Conservation (phyloP, 148 eudicot genomes). For the Pharnaceum exiguum region DNA sequence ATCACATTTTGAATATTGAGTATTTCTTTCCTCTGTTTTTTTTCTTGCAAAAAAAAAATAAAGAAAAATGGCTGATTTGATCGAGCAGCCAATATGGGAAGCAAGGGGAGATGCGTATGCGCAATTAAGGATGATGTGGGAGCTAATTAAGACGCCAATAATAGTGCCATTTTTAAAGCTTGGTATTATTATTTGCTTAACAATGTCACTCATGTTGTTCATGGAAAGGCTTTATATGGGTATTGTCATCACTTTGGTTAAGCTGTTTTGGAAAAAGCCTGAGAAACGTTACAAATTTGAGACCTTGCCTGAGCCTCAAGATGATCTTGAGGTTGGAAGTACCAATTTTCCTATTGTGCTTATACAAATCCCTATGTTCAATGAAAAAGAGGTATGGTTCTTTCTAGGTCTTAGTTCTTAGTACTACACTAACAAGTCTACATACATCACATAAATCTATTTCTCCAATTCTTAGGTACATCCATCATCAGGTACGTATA, state of each 20-base stretch:
- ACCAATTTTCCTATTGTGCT: slow-evolving; percentile 53
- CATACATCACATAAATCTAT: too few species aligned
- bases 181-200: slow-evolving; percentile 43
- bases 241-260: slow-evolving; percentile 61
- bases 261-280: slow-evolving; percentile 74
- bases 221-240: slow-evolving; percentile 88
- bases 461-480: too few species aligned
- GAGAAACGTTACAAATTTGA: slow-evolving; percentile 66
- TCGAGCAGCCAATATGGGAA: slow-evolving; percentile 43
- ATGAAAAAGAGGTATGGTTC: slow-evolving; percentile 64
- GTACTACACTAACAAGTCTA: too few species aligned
- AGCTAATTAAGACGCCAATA: slow-evolving; percentile 50
- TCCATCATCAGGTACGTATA: too few species aligned
- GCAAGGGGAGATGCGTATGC: slow-evolving; percentile 47
- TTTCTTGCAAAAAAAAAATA: background rate
- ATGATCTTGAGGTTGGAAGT: slow-evolving; percentile 55
- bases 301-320: slow-evolving; percentile 32
- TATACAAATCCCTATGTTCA: slow-evolving; percentile 78
- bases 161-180: slow-evolving; percentile 58
- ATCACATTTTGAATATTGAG: too few species aligned
- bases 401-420: too few species aligned
- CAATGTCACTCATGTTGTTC: slow-evolving; percentile 71
- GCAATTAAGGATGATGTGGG: slow-evolving; percentile 60
- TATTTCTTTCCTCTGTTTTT: slow-evolving; percentile 13
- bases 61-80: slow-evolving; percentile 42